phyloP scores from a whole-genome alignment of 2,329 filamentous ascomycete genomes.

The Fusarium sp. region DNA sequence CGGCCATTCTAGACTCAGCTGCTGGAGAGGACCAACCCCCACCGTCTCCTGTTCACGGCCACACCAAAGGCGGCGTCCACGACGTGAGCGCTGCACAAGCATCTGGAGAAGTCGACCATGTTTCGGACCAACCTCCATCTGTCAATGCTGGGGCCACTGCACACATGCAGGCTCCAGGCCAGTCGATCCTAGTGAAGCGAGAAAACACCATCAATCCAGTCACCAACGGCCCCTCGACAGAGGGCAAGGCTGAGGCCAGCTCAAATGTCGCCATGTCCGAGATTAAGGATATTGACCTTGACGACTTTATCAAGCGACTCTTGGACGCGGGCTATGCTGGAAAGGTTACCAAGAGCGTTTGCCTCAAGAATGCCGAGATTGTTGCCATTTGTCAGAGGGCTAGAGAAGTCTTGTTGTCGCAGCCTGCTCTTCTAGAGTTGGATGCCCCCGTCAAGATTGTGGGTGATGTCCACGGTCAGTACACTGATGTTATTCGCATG shows the following conservation, averaged over 20 bases:
- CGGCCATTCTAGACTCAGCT: constrained; percentile 47
- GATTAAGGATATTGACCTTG: constrained; percentile 90
- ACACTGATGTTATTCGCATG: constrained; percentile 95
- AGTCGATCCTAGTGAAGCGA: constrained; percentile 88
- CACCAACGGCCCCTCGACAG: constrained; percentile 56
- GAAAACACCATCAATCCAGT: constrained; percentile 76
- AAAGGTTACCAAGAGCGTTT: constrained; percentile 97
- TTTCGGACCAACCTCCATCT: constrained; percentile 88
- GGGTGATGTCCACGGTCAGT: constrained; percentile 99
- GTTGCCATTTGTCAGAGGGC: constrained; percentile 90
- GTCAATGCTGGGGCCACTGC: constrained; percentile 67
- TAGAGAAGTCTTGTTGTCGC: constrained; percentile 87
- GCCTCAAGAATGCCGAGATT: constrained; percentile 97
- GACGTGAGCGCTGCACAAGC: constrained; percentile 83
- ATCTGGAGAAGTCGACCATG: constrained; percentile 90
- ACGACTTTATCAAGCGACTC: constrained; percentile 95
- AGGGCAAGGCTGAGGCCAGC: constrained; percentile 55
- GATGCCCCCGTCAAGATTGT: constrained; percentile 98
- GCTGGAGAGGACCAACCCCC: constrained; percentile 67
- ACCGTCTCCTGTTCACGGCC: constrained; percentile 85
- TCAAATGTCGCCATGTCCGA: constrained; percentile 82
- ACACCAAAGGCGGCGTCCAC: constrained; percentile 76
- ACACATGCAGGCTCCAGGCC: constrained; percentile 75
- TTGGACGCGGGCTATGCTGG: constrained; percentile 94
- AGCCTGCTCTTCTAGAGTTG: constrained; percentile 90